A percentile compares a stretch with the other conserved stretches of the same genome.
phyloP scores from a whole-genome alignment of 2,329 filamentous ascomycete species.

The Xylaria sp. region DNA sequence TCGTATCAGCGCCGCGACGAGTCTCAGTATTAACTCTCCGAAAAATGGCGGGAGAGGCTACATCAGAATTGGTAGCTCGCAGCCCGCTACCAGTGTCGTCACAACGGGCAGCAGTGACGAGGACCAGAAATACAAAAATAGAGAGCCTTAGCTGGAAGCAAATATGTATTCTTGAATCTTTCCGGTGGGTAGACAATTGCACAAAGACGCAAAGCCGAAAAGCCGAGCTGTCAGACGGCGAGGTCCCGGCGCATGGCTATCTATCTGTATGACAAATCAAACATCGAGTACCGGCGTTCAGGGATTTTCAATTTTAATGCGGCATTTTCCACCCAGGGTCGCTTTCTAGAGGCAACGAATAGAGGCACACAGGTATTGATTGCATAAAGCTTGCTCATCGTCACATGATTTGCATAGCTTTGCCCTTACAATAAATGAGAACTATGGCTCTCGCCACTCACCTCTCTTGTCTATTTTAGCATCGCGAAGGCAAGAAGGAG shows the following conservation, averaged over 20 bases:
- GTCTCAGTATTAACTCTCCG: conserved; percentile 56
- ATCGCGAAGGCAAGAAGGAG: background rate
- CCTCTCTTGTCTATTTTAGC: background rate
- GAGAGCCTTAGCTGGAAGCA: background rate
- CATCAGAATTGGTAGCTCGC: conserved; percentile 55
- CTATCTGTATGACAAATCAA: background rate
- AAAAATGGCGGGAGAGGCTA: conserved; percentile 50
- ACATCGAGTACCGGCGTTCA: conserved; percentile 5
- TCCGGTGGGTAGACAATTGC: conserved; percentile 7
- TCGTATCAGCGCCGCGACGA: conserved; percentile 50
- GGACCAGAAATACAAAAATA: conserved; percentile 24
- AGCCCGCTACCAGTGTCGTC: conserved; percentile 52
- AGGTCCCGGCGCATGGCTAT: conserved; percentile 1
- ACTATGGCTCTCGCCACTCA: no score
- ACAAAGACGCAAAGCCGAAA: conserved; percentile 8
- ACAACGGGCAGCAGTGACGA: conserved; percentile 49
- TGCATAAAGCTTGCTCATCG: background rate
- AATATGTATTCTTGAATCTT: background rate
- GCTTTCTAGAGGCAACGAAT: background rate
- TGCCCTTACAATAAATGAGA: background rate
- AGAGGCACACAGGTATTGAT: background rate
- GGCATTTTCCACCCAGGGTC: background rate
- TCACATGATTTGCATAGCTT: background rate
- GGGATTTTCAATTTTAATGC: background rate
- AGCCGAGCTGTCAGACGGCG: background rate